Base-by-base conservation (phyloP, 192 early-diverging fungal genomes). In the Chytriomyces sp. region DNA sequence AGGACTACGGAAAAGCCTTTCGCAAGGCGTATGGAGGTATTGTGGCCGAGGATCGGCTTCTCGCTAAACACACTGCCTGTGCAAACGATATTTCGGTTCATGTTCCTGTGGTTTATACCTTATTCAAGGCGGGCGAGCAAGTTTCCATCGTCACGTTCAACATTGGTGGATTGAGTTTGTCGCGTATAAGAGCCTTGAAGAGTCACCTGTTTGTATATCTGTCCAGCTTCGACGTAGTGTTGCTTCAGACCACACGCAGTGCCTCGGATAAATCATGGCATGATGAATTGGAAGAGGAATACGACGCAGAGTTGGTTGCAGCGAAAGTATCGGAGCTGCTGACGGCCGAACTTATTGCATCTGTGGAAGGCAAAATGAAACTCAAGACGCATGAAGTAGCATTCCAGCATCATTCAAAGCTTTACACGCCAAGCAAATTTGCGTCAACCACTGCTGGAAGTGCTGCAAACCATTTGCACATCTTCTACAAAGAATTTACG, bases 1-100 rank as follows among this genome's bases (percentile, higher is more conserved):
- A 65, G 30, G 63, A 65, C 19, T 65, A 65, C 40, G 63, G 39
- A 40, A 65, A 65, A 28, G 19, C 19, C n/a, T 65, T 65, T 28
- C 37, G 63, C 19, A 65, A 52, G 49, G 59, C 59, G 31, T 38
- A 49, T 65, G 63, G 63, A 7, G 63, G 63, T 30, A 49, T 65
- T 22, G 30, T 65, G 6, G 37, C 39, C 25, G 63, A 65, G 19
- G 63, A 65, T 52, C 37, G 63, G 4, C 40, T 65, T 12, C 40
- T 65, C 22, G 63, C 63, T n/a, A 41, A 41, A 26, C 63, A 65
- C 31, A 52, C 22, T 25, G 0, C 25, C 8, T 65, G 63, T 33
- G 63, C 40, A 17, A 31, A 26, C 26, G 49, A 44, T 17, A 49
- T 65, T 12, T 65, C 63, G 17, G 36, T 5, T 2, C 63, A 65